These are phyloP conservation scores for Candida sithepensis DNA, from an alignment of 805 yeast species.

Conservation along the genomic window DNA sequence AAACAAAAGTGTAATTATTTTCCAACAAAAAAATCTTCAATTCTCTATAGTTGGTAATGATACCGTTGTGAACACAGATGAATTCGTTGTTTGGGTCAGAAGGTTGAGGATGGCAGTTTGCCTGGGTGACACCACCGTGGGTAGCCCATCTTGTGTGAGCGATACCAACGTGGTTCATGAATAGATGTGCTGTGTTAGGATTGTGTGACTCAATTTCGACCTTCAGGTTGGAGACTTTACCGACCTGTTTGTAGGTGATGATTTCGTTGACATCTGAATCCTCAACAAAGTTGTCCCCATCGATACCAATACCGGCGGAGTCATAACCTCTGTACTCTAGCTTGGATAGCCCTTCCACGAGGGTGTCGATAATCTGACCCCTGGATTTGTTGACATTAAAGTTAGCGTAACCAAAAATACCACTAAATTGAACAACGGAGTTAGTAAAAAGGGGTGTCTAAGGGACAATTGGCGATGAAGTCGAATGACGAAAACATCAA, in stretches of 20 bases:
- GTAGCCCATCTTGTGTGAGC: conserved; percentile 99
- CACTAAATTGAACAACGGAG: too few relatives aligned
- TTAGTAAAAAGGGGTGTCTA: not conserved
- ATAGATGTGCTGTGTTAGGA: conserved; percentile 59
- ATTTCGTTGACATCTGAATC: conserved; percentile 51
- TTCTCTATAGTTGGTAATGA: conserved; percentile 92
- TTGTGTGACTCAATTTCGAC: conserved; percentile 50
- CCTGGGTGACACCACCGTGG: conserved; percentile 86
- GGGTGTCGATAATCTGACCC: conserved; percentile 87
- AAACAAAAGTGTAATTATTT: conserved; percentile 80
- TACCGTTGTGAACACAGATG: conserved; percentile 95
- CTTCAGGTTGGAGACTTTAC: conserved; percentile 83
- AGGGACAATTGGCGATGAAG: not conserved
- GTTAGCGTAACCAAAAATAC: conserved; percentile 97
- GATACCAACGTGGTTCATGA: conserved; percentile 87
- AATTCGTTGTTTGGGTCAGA: conserved; percentile 83
- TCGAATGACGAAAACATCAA: not conserved
- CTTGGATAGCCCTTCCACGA: conserved; percentile 79
- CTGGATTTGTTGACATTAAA: conserved; percentile 87
- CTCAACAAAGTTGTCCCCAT: conserved; percentile 61
- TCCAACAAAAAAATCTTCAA: conserved; percentile 74
- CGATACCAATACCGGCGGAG: conserved; percentile 94
- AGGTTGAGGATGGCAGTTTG: conserved; percentile 94
- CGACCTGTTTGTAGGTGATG: conserved; percentile 76
- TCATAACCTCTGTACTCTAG: conserved; percentile 98